Evolutionary conservation across 768 basidiomycete genomes (phyloP).

Genomic region (Suillus occidentalis): DNA sequence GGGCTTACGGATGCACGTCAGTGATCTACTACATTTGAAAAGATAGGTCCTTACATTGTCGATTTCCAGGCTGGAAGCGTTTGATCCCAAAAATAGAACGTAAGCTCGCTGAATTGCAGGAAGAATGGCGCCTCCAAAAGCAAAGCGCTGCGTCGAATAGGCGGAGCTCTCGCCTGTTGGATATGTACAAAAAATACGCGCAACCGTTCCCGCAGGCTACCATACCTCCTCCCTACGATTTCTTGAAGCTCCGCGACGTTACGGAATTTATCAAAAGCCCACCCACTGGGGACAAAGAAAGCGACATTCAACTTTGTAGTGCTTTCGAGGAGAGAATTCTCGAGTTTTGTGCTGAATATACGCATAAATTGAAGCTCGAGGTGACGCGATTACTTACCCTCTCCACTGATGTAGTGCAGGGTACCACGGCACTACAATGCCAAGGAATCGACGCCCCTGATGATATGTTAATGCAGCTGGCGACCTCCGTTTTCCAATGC

Average conservation of each 20-base stretch:
- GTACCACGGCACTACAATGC: neutral
- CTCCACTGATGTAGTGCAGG: neutral
- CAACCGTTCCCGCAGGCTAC: neutral
- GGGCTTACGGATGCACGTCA: constrained; percentile 5
- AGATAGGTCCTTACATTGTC: no score
- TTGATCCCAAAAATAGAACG: neutral
- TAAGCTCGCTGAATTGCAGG: neutral
- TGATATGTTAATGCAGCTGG: neutral
- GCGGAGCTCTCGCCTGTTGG: neutral
- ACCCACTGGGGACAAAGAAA: neutral
- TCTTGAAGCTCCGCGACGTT: neutral
- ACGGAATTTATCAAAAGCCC: neutral
- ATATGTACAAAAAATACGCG: neutral
- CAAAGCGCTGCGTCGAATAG: neutral
- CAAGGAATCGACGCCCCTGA: neutral
- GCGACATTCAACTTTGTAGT: neutral
- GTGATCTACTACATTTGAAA: neutral
- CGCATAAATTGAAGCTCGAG: neutral
- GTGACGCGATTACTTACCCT: neutral
- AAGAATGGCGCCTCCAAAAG: neutral
- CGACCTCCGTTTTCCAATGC: constrained; percentile 2
- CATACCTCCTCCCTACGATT: neutral
- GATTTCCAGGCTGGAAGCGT: constrained; percentile 2
- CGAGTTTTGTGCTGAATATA: neutral
- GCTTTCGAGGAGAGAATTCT: neutral